A percentile compares a stretch with the other conserved stretches of the same genome.
Evolutionary conservation across 2,329 filamentous ascomycete species (phyloP).

Genomic region (Fusarium miscanthi): DNA sequence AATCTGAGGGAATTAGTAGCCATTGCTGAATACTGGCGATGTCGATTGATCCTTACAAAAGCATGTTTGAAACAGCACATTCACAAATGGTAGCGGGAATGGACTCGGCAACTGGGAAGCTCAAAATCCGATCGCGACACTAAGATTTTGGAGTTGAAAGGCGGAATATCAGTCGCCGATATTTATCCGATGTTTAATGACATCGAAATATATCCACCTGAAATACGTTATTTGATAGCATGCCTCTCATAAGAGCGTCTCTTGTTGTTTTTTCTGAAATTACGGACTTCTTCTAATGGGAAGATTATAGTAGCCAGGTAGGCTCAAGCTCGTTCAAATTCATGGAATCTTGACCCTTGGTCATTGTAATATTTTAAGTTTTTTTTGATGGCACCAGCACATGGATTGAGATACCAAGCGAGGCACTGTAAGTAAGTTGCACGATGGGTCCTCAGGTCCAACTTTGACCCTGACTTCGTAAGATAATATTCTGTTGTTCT

Average conservation of each 20-base stretch:
- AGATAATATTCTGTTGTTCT: background rate
- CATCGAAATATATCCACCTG: background rate
- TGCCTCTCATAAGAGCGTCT: background rate
- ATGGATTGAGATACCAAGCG: background rate
- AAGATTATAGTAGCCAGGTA: background rate
- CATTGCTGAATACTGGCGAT: background rate
- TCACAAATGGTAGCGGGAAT: constrained; percentile 23
- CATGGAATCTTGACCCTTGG: background rate
- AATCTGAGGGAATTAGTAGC: constrained; percentile 37
- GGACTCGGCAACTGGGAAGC: constrained; percentile 30
- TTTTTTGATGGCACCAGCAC: background rate
- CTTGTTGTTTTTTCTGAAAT: background rate
- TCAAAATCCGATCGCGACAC: constrained; percentile 37
- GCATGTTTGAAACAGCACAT: constrained; percentile 42
- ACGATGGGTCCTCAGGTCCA: background rate
- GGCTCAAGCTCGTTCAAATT: background rate
- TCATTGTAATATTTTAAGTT: background rate
- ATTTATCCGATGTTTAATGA: constrained; percentile 34
- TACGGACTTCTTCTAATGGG: background rate
- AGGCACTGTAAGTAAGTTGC: background rate
- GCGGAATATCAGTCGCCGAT: constrained; percentile 26
- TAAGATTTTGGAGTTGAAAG: constrained; percentile 40
- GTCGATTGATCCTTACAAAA: constrained; percentile 26
- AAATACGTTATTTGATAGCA: background rate
- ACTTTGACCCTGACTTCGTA: background rate